These are phyloP conservation scores for Phaeotremella fagi DNA, from an alignment of 768 basidiomycete species.

Conservation along the genomic window DNA sequence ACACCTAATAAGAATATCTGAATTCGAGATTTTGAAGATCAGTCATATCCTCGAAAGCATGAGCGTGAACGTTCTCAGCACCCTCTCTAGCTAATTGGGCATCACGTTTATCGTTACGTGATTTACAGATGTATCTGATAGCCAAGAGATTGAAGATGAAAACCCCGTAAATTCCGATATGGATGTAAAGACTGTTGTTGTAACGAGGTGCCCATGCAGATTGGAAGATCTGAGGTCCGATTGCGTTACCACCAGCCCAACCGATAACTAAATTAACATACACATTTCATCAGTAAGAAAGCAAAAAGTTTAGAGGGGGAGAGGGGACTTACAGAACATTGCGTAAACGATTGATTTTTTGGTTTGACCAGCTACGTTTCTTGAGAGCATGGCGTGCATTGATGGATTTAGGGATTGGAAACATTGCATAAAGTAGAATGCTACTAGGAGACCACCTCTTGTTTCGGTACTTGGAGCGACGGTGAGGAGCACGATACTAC, in stretches of 20 bases:
- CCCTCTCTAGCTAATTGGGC: neutral
- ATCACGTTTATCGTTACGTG: neutral
- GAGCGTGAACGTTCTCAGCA: constrained; percentile 37
- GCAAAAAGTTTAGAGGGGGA: neutral
- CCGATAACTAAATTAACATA: constrained; percentile 49
- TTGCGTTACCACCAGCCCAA: constrained; percentile 57
- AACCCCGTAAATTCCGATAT: constrained; percentile 53
- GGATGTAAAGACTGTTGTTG: constrained; percentile 53
- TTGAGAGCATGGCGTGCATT: constrained; percentile 54
- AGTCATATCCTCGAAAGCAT: constrained; percentile 47
- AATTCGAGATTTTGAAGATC: neutral
- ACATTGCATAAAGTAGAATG: constrained; percentile 51
- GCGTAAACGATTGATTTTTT: constrained; percentile 55
- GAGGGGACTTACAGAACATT: neutral
- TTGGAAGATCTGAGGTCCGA: constrained; percentile 55
- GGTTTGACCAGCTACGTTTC: constrained; percentile 55
- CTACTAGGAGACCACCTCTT: constrained; percentile 54
- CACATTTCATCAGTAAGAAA: neutral
- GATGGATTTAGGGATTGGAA: constrained; percentile 27
- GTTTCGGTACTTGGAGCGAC: constrained; percentile 50
- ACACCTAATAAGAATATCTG: constrained; percentile 8
- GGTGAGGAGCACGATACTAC: constrained; percentile 54
- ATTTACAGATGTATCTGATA: constrained; percentile 4
- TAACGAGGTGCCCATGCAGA: constrained; percentile 54
- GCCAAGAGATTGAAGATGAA: constrained; percentile 49